Evolutionary conservation across 371 early-diverging fungal genomes (phyloP), one percentile per base, ranked within the genome.

Genomic region (Saksenaea vasiformis): DNA sequence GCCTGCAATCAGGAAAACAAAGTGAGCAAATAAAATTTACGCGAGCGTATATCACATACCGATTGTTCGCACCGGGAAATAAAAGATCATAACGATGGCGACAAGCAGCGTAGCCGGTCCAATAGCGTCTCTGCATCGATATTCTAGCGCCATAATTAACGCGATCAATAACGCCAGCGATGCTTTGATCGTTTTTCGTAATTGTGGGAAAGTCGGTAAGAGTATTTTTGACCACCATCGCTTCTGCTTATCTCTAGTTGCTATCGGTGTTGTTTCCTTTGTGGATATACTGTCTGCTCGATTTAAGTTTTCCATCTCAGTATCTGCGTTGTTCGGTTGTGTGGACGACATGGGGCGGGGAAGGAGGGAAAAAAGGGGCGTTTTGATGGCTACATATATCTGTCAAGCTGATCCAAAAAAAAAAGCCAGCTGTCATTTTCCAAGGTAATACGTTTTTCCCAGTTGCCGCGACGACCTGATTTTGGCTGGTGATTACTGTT

Each of bases 171-270:
- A 41, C 8, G 73, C 80, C 28, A 77, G 37, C 8, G 73, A 60
- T 0, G 76, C 70, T 41, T 80, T 80, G 17, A 77, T 14, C 0
- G 68, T 69, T 53, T 77, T 80, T 54, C 75, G 61, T 10, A 70
- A 58, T 35, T 77, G 75, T 1, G 57, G 44, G 54, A 70, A 69
- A 7, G 61, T 36, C 13, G 79, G 79, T 27, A 73, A 38, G 22
- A 22, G 5, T 47, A 47, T 47, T 22, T 10, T 17, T 19, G 51
- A 22, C 24, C 10, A 22, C 17, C 24, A 47, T 17, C 19, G 22
- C 22, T 22, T 10, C 11, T 47, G 17, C 22, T 22, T 17, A 10
- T n/a, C n/a, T 3, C 22, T 10, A 3, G 51, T 19, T 47, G 51
- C 10, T 47, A 22, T 10, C 4, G 51, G 22, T 47, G 24, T 14